Base-by-base conservation (phyloP, 1,284 basidiomycete species). In the Anthracocystis panici-leucophaei region DNA sequence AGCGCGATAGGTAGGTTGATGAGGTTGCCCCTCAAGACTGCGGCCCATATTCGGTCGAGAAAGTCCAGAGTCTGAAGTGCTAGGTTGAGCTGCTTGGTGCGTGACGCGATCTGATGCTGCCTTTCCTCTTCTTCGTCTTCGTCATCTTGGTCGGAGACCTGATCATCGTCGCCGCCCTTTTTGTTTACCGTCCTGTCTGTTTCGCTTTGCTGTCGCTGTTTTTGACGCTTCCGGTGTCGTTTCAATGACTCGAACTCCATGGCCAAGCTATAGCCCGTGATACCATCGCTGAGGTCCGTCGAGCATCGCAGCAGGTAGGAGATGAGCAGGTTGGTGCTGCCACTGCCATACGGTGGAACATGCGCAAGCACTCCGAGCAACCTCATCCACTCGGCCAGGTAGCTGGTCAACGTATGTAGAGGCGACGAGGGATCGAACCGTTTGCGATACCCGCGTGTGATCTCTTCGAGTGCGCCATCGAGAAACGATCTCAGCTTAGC, bases 21-120 rank as follows among this genome's bases (percentile, higher is more conserved):
- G 41, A 70, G 51, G n/a, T 72, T 65, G 50, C 78, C 77, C 33
- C 74, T 56, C 16, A 82, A 38, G 21, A 82, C 68, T 12, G 78
- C 74, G 3, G 65, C 64, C 81, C 81, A 83, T 42, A 79, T 57
- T 21, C 76, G 70, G 49, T 83, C 81, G 20, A 83, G 53, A n/a
- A 83, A 50, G 25, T 79, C 79, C 23, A 75, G 35, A 2, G 68
- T 75, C 50, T 73, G 72, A 3, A 82, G 56, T 1, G 72, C 71
- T 2, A 68, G 49, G 18, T 64, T 70, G 54, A 82, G 75, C 65
- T 77, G 72, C 12, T 57, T 57, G 5, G 70, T 57, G 11, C 67
- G 40, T 7, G 57, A 61, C 2, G 53, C 50, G 12, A 45, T 56
- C 11, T 59, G 57, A 44, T 59, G 49, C 38, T 57, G 62, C 16